Evolutionary conservation across 352 stramenopile genomes (phyloP).

Genomic region (Globisporangium okanoganense): DNA sequence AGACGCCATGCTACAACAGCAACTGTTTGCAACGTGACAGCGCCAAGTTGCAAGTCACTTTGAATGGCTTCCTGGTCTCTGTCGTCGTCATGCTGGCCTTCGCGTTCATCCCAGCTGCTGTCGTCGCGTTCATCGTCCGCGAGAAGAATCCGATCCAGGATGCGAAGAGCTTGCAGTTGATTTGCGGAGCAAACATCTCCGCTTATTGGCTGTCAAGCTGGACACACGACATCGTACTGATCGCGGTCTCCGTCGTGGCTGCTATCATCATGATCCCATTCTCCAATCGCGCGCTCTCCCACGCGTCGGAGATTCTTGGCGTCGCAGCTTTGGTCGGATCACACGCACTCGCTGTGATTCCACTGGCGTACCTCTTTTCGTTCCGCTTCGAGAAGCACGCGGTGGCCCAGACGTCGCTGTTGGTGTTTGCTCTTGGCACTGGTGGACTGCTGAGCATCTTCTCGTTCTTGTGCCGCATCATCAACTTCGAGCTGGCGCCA

Average conservation of each 20-base stretch:
- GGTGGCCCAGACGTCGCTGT: slow-evolving; percentile 30
- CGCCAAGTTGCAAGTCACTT: slow-evolving; percentile 37
- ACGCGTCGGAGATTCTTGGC: slow-evolving; percentile 12
- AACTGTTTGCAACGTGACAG: slow-evolving; percentile 24
- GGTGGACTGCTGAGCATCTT: slow-evolving; percentile 33
- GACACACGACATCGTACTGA: slow-evolving; percentile 34
- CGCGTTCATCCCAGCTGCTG: slow-evolving; percentile 37
- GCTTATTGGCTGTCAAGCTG: slow-evolving; percentile 44
- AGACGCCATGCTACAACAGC: slow-evolving; percentile 25
- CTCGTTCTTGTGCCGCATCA: slow-evolving; percentile 36
- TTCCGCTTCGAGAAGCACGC: slow-evolving; percentile 34
- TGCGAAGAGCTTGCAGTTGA: slow-evolving; percentile 45
- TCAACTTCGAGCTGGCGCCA: slow-evolving; percentile 21
- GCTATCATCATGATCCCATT: slow-evolving; percentile 25
- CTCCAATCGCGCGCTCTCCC: slow-evolving; percentile 17
- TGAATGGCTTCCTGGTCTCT: slow-evolving; percentile 40
- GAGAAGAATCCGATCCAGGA: slow-evolving; percentile 51
- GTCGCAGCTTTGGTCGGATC: slow-evolving; percentile 20
- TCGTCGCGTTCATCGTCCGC: slow-evolving; percentile 42
- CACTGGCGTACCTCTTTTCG: slow-evolving; percentile 34
- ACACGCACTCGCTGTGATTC: slow-evolving; percentile 22
- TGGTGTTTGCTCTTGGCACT: slow-evolving; percentile 28
- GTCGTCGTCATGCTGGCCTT: slow-evolving; percentile 42
- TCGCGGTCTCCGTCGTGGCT: slow-evolving; percentile 23
- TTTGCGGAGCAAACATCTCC: slow-evolving; percentile 30